A percentile compares a stretch with the other conserved stretches of the same genome.
Evolutionary conservation across 148 eudicot genomes (phyloP).

Genomic region (Limonium bicolor): DNA sequence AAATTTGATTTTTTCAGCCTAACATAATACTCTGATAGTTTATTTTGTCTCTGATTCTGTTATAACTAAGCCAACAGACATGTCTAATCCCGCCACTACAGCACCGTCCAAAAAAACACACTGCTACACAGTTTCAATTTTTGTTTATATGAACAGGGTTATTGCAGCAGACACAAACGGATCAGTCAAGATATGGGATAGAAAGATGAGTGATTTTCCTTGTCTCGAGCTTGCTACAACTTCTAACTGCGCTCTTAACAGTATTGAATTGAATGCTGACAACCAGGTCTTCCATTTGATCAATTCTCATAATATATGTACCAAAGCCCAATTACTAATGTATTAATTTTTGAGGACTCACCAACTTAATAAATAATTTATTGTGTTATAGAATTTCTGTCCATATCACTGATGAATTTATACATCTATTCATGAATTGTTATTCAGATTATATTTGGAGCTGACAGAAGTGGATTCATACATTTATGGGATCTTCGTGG

Average conservation of each 20-base stretch:
- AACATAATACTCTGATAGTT: too few relatives aligned
- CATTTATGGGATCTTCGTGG: constrained; percentile 94
- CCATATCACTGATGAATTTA: background rate
- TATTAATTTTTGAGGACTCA: too few relatives aligned
- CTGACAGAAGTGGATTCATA: constrained; percentile 60
- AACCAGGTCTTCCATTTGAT: constrained; percentile 38
- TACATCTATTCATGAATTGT: too few relatives aligned
- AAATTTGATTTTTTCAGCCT: too few relatives aligned
- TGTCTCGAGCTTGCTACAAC: constrained; percentile 52
- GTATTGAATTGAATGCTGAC: constrained; percentile 51
- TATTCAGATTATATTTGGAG: constrained; percentile 56
- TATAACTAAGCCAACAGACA: too few relatives aligned
- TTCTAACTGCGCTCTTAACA: constrained; percentile 41
- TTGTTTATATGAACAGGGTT: constrained; percentile 47
- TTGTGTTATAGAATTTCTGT: too few relatives aligned
- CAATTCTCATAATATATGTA: background rate
- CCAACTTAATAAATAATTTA: too few relatives aligned
- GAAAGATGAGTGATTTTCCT: constrained; percentile 56
- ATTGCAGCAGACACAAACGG: constrained; percentile 73
- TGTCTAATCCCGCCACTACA: too few relatives aligned
- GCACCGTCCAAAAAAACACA: too few relatives aligned
- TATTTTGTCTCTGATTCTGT: too few relatives aligned
- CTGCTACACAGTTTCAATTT: too few relatives aligned
- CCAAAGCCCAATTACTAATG: too few relatives aligned
- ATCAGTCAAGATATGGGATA: constrained; percentile 70